Evolutionary conservation across 2,329 filamentous ascomycete genomes (phyloP).

Genomic region (Colletotrichum euphorbiae): DNA sequence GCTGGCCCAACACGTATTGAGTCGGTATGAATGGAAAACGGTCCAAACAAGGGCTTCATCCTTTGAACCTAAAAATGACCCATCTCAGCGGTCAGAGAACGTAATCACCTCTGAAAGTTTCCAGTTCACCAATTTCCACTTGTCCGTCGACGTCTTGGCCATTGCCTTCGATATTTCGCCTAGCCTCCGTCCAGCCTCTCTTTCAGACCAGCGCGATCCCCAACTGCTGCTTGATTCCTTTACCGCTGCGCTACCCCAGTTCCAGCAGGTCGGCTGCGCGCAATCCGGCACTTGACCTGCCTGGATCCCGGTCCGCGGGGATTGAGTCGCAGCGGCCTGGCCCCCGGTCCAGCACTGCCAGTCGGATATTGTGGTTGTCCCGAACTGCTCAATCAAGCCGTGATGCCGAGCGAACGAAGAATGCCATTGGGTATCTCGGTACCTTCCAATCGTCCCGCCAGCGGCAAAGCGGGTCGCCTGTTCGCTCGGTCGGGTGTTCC

Average conservation of each 20-base stretch:
- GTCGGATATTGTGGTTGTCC: neutral
- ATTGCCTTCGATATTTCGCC: too few species aligned
- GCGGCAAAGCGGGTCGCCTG: slow-evolving; percentile 6
- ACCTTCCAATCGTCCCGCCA: slow-evolving; percentile 8
- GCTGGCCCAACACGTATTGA: too few species aligned
- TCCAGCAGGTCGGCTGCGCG: too few species aligned
- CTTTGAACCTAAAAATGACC: too few species aligned
- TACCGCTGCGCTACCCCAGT: slow-evolving; percentile 37
- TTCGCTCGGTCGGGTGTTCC: neutral
- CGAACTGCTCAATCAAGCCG: slow-evolving; percentile 36
- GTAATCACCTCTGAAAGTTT: neutral
- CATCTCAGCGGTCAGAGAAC: too few species aligned
- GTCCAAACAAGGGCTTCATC: too few species aligned
- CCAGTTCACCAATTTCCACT: neutral
- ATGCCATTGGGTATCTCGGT: neutral
- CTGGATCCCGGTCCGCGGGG: slow-evolving; percentile 26
- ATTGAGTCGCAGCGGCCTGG: slow-evolving; percentile 21
- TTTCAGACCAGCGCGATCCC: neutral
- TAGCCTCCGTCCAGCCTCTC: neutral
- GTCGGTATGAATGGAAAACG: too few species aligned
- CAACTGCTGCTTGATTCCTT: slow-evolving; percentile 13
- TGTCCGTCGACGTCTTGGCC: too few species aligned
- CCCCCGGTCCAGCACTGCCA: neutral
- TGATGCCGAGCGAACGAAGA: slow-evolving; percentile 12
- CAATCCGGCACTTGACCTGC: slow-evolving; percentile 38